Base-by-base conservation (phyloP, 805 yeast species). In the Grigorovia jiainica region DNA sequence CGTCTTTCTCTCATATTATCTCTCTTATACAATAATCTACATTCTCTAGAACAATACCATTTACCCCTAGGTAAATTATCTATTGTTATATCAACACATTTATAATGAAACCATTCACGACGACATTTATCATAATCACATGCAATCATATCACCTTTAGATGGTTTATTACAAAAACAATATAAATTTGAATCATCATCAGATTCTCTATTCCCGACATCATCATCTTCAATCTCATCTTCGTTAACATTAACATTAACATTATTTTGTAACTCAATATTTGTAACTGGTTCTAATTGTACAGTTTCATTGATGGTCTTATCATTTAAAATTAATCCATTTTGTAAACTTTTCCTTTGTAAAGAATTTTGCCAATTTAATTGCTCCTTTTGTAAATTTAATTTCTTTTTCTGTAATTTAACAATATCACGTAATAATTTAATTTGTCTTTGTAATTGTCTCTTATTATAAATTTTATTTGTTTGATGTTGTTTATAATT, bases 101-200 rank as follows among this genome's bases (percentile, higher is more conserved):
- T 70, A 67, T 82, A 82, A 61, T 84, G 94, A 56, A 80, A 84
- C 94, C 92, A 83, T 54, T 79, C 87, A 30, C 63, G 70, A 45
- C 75, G 67, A 63, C 97, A 89, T 30, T 75, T 71, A 3, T 70
- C 70, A 51, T 85, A 77, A 58, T 89, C 97, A 61, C 97, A 90
- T 0, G 90, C 95, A 47, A 90, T 73, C 97, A 90, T 90, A 40
- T 75, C 76, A 1, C 97, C 97, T 42, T 54, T 63, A 6, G 76
- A 68, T 1, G 63, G 65, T 4, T 63, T 60, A 5, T 65, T 57
- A 45, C 83, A 77, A 11, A 64, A 40, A 47, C 82, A 77, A 49
- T 73, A 77, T 1, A 16, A 13, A 13, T 10, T 36, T 11, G 11
- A 7, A 13, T 18, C 18, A 3, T 27, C 24, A 5, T 27, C 11